Conservation (phyloP, 1,139 yeast species). For the Sugiyamaella pinicola region DNA sequence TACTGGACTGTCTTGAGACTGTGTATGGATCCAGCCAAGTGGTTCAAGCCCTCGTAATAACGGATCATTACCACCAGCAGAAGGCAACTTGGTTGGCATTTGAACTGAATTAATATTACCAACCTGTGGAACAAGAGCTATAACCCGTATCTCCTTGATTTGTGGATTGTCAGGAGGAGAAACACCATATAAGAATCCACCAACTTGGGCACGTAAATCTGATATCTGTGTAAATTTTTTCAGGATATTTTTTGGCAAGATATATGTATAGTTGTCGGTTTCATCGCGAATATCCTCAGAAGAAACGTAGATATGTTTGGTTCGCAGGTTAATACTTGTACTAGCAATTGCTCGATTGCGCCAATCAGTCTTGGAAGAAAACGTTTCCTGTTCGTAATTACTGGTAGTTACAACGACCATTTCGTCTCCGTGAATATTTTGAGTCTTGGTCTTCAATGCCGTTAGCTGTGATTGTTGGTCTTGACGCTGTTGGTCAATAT, state of each 20-base stretch:
- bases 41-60: slow-evolving; percentile 43
- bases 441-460: slow-evolving; percentile 81
- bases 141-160: slow-evolving; percentile 74
- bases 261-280: slow-evolving; percentile 61
- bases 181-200: slow-evolving; percentile 75
- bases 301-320: slow-evolving; percentile 75
- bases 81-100: slow-evolving; percentile 56
- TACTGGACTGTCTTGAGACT: slow-evolving; percentile 59
- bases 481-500: slow-evolving; percentile 61
- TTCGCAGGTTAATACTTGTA: slow-evolving; percentile 67
- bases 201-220: slow-evolving; percentile 81
- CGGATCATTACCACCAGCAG: slow-evolving; percentile 32
- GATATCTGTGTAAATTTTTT: slow-evolving; percentile 78
- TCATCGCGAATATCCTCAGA: slow-evolving; percentile 57
- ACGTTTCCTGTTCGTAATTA: slow-evolving; percentile 80
- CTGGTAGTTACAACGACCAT: slow-evolving; percentile 92
- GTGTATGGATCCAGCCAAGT: slow-evolving; percentile 62
- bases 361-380: slow-evolving; percentile 90
- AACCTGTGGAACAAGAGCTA: slow-evolving; percentile 86
- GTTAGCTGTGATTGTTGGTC: slow-evolving; percentile 53
- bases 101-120: slow-evolving; percentile 72
- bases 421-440: slow-evolving; percentile 94
- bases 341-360: slow-evolving; percentile 82
- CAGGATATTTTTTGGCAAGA: slow-evolving; percentile 79
- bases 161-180: slow-evolving; percentile 70